A percentile compares a stretch with the other conserved stretches of the same genome.
These are phyloP conservation scores for Arctium lappa DNA, from an alignment of 129 eudicot species.

Conservation along the genomic window DNA sequence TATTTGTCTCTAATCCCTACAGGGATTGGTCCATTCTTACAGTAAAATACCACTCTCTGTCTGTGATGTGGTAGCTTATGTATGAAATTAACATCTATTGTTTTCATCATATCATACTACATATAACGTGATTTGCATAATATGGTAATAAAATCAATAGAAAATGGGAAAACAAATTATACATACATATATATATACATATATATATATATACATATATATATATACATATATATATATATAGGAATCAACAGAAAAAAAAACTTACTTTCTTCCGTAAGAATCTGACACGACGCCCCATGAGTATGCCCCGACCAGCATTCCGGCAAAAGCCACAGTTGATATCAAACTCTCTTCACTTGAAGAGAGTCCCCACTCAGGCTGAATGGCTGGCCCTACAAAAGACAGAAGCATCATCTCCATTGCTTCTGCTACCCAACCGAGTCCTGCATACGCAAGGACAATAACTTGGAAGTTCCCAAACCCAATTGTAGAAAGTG, in stretches of 20 bases:
- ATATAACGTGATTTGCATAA: background rate
- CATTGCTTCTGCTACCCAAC: constrained; percentile 70
- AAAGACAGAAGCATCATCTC: constrained; percentile 77
- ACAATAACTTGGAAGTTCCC: constrained; percentile 62
- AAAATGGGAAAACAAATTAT: background rate
- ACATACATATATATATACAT: background rate
- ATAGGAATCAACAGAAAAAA: background rate
- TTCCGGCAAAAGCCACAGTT: constrained; percentile 66
- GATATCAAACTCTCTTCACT: constrained; percentile 60
- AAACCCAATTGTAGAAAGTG: constrained; percentile 51
- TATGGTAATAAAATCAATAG: background rate
- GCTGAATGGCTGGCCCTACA: constrained; percentile 63
- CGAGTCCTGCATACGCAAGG: constrained; percentile 65
- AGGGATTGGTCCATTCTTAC: background rate
- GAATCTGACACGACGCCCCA: constrained; percentile 65
- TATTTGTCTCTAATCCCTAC: background rate
- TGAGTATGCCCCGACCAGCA: constrained; percentile 65
- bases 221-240: background rate
- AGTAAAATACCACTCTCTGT: background rate
- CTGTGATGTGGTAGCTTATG: background rate
- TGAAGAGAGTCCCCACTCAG: constrained; percentile 67
- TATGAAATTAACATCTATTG: background rate
- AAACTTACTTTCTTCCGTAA: constrained; percentile 53
- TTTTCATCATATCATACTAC: background rate
- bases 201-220: background rate